phyloP scores from a whole-genome alignment of 176 grass and related monocot genomes.

The Alloteropsis semialata region DNA sequence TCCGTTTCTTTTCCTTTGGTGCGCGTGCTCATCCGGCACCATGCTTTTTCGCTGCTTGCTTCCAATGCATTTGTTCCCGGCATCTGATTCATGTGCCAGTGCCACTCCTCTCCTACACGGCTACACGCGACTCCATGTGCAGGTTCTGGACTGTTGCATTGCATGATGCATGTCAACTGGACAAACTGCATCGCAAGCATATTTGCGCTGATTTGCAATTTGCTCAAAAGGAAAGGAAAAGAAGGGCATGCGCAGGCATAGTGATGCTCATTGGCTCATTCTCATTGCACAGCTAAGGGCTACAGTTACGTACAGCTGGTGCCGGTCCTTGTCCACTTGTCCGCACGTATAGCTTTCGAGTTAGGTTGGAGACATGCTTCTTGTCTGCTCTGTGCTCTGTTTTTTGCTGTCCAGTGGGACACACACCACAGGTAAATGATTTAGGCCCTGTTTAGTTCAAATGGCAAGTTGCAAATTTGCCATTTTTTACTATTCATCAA shows the following conservation, averaged over 20 bases:
- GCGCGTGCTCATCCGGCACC: background rate
- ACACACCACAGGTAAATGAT: too few species aligned
- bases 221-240: background rate
- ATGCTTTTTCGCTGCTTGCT: background rate
- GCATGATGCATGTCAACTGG: background rate
- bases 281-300: background rate
- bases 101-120: background rate
- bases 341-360: background rate
- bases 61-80: background rate
- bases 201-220: background rate
- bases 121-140: background rate
- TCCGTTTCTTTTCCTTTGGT: background rate
- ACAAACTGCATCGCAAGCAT: background rate
- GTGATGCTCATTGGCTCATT: too few species aligned
- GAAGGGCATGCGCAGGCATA: background rate
- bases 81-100: background rate
- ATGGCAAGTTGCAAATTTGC: too few species aligned
- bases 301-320: background rate
- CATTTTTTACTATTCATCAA: too few species aligned
- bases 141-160: background rate
- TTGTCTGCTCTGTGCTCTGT: background rate
- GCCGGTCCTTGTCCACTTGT: background rate
- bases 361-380: background rate
- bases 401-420: too few species aligned
- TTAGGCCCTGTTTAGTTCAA: too few species aligned